phyloP scores from a whole-genome alignment of 2,329 filamentous ascomycete genomes.

The Colletotrichum tofieldiae region DNA sequence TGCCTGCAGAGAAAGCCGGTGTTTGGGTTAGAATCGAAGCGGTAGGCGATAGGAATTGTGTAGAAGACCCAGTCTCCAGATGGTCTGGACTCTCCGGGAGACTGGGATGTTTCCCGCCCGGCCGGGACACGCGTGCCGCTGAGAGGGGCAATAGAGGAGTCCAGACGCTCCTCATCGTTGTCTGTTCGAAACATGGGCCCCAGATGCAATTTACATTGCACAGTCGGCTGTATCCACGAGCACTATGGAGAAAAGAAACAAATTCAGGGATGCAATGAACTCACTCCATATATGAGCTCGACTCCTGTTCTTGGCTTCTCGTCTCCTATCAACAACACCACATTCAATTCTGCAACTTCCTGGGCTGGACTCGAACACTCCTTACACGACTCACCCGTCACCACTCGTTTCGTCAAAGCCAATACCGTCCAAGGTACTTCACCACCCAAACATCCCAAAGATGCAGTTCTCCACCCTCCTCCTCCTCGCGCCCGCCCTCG shows the following conservation, averaged over 20 bases:
- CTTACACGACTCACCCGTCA: neutral
- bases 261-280: neutral
- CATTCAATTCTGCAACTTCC: neutral
- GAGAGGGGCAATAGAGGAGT: neutral
- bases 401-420: neutral
- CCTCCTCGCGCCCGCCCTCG: slow-evolving; percentile 33
- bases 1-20: neutral
- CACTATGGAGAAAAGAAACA: slow-evolving; percentile 15
- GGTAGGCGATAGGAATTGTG: neutral
- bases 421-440: neutral
- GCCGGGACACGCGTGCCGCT: slow-evolving; percentile 22
- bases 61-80: neutral
- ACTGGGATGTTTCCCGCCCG: slow-evolving; percentile 8
- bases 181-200: slow-evolving; percentile 41
- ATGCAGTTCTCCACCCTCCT: slow-evolving; percentile 34
- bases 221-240: slow-evolving; percentile 8
- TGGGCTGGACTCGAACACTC: slow-evolving; percentile 11
- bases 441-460: neutral
- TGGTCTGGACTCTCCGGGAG: slow-evolving; percentile 22
- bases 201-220: slow-evolving; percentile 28
- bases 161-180: slow-evolving; percentile 12
- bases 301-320: neutral
- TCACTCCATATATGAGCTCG: neutral
- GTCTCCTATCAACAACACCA: neutral
- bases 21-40: neutral